Evolutionary conservation across 352 stramenopile genomes (phyloP).

Genomic region (Bremia lactucae): DNA sequence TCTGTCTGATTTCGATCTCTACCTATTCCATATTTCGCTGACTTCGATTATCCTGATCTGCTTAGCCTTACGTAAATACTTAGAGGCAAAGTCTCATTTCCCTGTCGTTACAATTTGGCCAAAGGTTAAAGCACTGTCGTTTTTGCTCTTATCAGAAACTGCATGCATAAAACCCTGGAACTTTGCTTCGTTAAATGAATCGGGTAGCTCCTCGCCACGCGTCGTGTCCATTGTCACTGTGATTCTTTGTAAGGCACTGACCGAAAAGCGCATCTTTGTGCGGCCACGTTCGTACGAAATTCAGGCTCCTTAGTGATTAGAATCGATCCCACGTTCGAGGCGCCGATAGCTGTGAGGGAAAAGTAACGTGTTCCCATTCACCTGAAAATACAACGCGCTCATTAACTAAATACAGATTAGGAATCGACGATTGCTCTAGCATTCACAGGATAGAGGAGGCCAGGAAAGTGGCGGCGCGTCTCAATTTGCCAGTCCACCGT

Average conservation of each 20-base stretch:
- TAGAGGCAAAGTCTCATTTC: no score
- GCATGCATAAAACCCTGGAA: no score
- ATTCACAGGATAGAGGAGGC: conserved; percentile 77
- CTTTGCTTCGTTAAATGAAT: no score
- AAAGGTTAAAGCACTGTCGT: no score
- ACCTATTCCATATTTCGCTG: no score
- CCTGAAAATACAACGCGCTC: conserved; percentile 70
- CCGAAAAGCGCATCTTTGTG: conserved; percentile 43
- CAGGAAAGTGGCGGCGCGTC: conserved; percentile 73
- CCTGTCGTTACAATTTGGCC: no score
- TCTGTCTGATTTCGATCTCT: no score
- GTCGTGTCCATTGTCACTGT: conserved; percentile 27
- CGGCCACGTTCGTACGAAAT: conserved; percentile 49
- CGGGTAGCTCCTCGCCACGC: conserved; percentile 56
- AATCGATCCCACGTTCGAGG: conserved; percentile 82
- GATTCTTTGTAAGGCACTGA: conserved; percentile 42
- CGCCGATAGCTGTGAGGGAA: conserved; percentile 74
- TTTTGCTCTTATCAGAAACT: no score
- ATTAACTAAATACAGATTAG: conserved; percentile 77
- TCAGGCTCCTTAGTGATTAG: conserved; percentile 54
- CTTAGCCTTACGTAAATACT: no score
- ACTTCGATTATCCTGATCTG: no score
- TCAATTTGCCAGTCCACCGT: conserved; percentile 64
- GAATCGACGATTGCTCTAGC: conserved; percentile 43
- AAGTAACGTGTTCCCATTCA: conserved; percentile 73